Conservation (phyloP, 2,329 filamentous ascomycete genomes). For the Penicillium sp. region DNA sequence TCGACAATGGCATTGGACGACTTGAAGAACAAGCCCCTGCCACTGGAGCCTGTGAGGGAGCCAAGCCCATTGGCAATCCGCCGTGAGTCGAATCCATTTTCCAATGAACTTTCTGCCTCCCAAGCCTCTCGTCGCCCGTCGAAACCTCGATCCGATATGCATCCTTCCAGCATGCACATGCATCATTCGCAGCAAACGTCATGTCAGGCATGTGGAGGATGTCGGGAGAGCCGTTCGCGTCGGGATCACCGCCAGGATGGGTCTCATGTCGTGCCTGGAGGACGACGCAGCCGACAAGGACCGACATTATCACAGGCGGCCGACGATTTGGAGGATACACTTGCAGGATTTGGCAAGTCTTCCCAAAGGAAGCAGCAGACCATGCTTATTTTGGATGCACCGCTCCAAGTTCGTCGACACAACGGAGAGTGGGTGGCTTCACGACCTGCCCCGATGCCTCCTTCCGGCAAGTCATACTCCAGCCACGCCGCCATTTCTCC, state of each 20-base stretch:
- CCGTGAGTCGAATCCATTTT: conserved; percentile 7
- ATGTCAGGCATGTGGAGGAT: conserved; percentile 4
- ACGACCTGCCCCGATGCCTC: conserved; percentile 26
- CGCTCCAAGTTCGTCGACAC: conserved; percentile 33
- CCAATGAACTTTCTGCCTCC: not conserved
- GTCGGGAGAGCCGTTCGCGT: not conserved
- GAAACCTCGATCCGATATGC: conserved; percentile 1
- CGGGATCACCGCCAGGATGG: conserved; percentile 1
- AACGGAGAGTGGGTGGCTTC: conserved; percentile 29
- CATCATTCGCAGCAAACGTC: not conserved
- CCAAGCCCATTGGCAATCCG: conserved; percentile 22
- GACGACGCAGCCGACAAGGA: conserved; percentile 9
- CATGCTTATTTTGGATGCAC: conserved; percentile 20
- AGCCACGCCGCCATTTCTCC: conserved; percentile 1
- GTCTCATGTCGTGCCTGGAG: conserved; percentile 3
- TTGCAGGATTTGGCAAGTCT: conserved; percentile 6
- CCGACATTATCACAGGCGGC: conserved; percentile 32
- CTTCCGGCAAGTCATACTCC: conserved; percentile 17
- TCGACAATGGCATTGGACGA: conserved; percentile 23
- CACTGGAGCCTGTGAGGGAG: conserved; percentile 29
- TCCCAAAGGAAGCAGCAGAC: conserved; percentile 5
- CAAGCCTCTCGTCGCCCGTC: not conserved
- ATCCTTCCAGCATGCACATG: not conserved
- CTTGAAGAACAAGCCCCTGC: conserved; percentile 39
- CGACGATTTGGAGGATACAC: conserved; percentile 27